Conservation (phyloP, 2,329 filamentous ascomycete genomes). For the Ophiostoma triangulosporum region DNA sequence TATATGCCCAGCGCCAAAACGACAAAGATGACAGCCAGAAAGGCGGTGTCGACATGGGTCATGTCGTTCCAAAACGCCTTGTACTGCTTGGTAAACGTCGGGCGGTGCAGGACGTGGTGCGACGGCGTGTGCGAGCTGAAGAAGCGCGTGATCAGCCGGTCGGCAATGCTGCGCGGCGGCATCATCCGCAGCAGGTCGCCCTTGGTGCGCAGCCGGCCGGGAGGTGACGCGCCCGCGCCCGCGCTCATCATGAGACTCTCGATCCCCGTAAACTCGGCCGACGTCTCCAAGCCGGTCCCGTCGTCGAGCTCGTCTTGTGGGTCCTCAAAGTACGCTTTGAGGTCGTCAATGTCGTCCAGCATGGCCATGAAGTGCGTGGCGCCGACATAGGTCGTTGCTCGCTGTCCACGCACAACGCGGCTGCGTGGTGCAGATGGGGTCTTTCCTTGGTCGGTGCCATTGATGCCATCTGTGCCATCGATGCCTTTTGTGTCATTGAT, state of each 20-base stretch:
- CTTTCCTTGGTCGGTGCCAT: neutral
- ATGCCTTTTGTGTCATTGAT: conserved; percentile 8
- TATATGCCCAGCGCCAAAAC: conserved; percentile 23
- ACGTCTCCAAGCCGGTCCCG: conserved; percentile 18
- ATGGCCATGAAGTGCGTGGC: conserved; percentile 49
- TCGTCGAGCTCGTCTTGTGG: conserved; percentile 24
- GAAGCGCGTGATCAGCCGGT: conserved; percentile 38
- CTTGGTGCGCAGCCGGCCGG: conserved; percentile 25
- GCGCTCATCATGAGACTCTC: conserved; percentile 28
- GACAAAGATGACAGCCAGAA: conserved; percentile 21
- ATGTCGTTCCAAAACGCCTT: conserved; percentile 19
- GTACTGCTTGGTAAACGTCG: conserved; percentile 20
- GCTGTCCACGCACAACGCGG: conserved; percentile 30
- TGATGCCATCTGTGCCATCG: neutral
- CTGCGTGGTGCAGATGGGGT: conserved; percentile 22
- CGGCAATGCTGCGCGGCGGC: conserved; percentile 32
- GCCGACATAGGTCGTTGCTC: conserved; percentile 39
- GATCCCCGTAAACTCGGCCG: conserved; percentile 17
- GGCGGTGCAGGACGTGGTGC: conserved; percentile 35
- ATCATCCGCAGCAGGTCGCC: conserved; percentile 34
- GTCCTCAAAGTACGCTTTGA: conserved; percentile 44
- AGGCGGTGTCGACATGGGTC: conserved; percentile 13
- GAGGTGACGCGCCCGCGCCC: neutral
- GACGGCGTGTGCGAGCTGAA: conserved; percentile 40
- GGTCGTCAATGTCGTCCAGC: conserved; percentile 47